These are phyloP conservation scores for Xylariaceae sp. DNA, from an alignment of 2,329 filamentous ascomycete species.

Conservation along the genomic window DNA sequence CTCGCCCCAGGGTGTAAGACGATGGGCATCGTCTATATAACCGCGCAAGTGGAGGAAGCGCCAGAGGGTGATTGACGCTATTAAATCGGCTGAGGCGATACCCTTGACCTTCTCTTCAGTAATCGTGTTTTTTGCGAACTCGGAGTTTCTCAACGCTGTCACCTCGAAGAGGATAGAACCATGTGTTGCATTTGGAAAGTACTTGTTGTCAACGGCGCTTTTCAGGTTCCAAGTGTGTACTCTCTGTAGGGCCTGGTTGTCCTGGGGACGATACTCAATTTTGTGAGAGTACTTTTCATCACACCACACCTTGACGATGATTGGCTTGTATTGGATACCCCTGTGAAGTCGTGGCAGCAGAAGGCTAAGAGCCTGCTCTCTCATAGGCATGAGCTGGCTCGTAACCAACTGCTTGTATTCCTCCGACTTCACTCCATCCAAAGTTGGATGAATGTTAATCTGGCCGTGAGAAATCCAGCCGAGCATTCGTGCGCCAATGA, in stretches of 20 bases:
- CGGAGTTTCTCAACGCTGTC: slow-evolving; percentile 66
- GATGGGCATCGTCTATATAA: slow-evolving; percentile 79
- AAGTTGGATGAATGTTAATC: slow-evolving; percentile 76
- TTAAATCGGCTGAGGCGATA: slow-evolving; percentile 67
- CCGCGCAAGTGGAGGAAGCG: slow-evolving; percentile 86
- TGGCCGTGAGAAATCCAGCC: slow-evolving; percentile 82
- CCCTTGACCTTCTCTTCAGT: slow-evolving; percentile 60
- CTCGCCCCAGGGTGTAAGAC: slow-evolving; percentile 81
- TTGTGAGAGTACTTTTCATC: slow-evolving; percentile 68
- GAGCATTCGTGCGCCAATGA: slow-evolving; percentile 78
- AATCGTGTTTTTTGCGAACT: slow-evolving; percentile 72
- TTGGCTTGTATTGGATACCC: slow-evolving; percentile 78
- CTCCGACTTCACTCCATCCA: slow-evolving; percentile 78
- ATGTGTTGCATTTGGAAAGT: slow-evolving; percentile 47
- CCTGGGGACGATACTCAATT: slow-evolving; percentile 62
- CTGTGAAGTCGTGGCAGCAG: slow-evolving; percentile 79
- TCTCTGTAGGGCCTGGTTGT: slow-evolving; percentile 50
- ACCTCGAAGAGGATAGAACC: slow-evolving; percentile 63
- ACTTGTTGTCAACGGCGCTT: slow-evolving; percentile 54
- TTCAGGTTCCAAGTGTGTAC: slow-evolving; percentile 73
- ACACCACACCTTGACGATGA: slow-evolving; percentile 84
- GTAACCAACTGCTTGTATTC: slow-evolving; percentile 82
- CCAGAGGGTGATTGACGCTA: slow-evolving; percentile 76
- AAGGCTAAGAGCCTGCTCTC: slow-evolving; percentile 76
- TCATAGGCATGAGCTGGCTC: slow-evolving; percentile 71